Evolutionary conservation across 108 stramenopile species (phyloP).

Genomic region (Fistulifera pelliculosa): DNA sequence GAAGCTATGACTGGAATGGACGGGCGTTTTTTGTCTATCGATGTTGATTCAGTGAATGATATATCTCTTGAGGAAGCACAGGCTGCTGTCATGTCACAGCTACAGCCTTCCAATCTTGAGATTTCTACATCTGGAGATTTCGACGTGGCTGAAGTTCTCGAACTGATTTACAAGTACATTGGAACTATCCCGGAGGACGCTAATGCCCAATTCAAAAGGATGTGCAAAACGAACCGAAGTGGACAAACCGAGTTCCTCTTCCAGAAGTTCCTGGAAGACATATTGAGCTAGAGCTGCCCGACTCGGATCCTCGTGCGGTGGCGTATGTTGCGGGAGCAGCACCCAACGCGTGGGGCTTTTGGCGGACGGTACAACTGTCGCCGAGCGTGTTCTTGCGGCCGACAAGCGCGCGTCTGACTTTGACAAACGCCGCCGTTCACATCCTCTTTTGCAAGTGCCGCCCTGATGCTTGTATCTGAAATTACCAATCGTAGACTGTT

Average conservation of each 20-base stretch:
- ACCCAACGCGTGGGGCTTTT: conserved; percentile 91
- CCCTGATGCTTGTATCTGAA: conserved; percentile 77
- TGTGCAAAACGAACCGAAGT: not conserved
- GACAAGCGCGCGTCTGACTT: conserved; percentile 72
- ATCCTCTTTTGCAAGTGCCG: conserved; percentile 87
- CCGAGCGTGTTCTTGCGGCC: conserved; percentile 39
- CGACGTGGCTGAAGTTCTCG: conserved; percentile 81
- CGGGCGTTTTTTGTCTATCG: conserved; percentile 81
- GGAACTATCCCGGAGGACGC: conserved; percentile 85
- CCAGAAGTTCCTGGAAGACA: conserved; percentile 56
- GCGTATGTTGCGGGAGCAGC: conserved; percentile 91
- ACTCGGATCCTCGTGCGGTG: conserved; percentile 93
- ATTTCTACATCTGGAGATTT: conserved; percentile 95
- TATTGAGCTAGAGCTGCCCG: conserved; percentile 85
- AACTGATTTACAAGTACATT: conserved; percentile 86
- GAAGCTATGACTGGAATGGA: conserved; percentile 64
- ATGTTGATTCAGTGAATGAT: conserved; percentile 72
- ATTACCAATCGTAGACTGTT: conserved; percentile 91
- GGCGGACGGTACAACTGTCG: conserved; percentile 72
- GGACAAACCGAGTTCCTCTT: conserved; percentile 46
- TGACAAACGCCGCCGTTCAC: conserved; percentile 69
- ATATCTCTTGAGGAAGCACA: conserved; percentile 83
- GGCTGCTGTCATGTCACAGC: conserved; percentile 85
- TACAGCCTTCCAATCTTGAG: conserved; percentile 80
- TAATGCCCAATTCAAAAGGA: conserved; percentile 58